Conservation (phyloP, 2,329 filamentous ascomycete species). For the Diaporthe ampelina region DNA sequence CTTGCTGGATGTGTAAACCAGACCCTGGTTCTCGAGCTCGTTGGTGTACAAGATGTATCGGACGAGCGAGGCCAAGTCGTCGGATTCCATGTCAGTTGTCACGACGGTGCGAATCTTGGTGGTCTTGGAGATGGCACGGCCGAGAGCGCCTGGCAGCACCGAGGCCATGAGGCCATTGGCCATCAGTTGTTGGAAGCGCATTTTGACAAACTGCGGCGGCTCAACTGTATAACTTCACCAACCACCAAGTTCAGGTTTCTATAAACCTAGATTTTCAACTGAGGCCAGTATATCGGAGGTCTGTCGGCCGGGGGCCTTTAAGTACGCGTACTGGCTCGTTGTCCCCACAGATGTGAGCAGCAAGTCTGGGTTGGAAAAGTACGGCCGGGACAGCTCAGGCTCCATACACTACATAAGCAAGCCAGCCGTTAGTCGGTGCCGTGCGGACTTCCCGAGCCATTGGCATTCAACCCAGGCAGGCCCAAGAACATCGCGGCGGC, state of each 20-base stretch:
- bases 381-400: neutral
- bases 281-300: neutral
- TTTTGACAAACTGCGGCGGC: neutral
- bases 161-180: neutral
- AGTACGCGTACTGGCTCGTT: neutral
- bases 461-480: neutral
- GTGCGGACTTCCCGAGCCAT: constrained; percentile 22
- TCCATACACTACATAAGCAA: neutral
- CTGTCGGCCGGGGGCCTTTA: neutral
- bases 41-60: constrained; percentile 45
- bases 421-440: neutral
- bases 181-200: constrained; percentile 2
- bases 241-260: neutral
- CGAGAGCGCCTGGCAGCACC: neutral
- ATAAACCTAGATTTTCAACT: neutral
- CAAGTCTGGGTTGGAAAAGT: neutral
- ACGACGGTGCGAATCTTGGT: constrained; percentile 26
- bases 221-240: neutral
- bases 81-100: constrained; percentile 30
- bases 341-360: neutral
- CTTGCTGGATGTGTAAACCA: constrained; percentile 43
- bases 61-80: constrained; percentile 29
- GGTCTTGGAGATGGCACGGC: constrained; percentile 1
- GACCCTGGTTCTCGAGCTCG: constrained; percentile 44
- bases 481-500: constrained; percentile 7